Conservation (phyloP, 192 early-diverging fungal species). For the Umbelopsis sp. region DNA sequence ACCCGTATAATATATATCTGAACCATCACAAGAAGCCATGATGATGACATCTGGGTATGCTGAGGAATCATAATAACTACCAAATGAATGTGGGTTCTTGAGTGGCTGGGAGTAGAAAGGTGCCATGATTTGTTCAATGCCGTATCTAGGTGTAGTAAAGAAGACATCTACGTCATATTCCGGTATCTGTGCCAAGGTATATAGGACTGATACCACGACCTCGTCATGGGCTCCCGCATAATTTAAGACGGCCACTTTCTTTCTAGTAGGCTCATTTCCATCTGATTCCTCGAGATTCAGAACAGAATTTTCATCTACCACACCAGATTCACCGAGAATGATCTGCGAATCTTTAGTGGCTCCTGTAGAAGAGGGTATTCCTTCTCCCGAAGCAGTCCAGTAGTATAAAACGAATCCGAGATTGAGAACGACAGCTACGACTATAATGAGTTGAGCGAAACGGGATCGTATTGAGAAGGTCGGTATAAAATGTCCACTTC, state of each 20-base stretch:
- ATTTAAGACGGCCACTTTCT: conserved; percentile 3
- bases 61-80: not conserved
- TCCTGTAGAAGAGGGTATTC: no score
- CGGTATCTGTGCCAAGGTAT: not conserved
- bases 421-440: not conserved
- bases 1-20: not conserved
- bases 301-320: no score
- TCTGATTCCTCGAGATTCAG: no score
- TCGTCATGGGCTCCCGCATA: conserved; percentile 3
- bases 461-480: not conserved
- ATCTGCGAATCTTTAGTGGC: no score
- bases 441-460: not conserved
- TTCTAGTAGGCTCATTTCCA: not conserved
- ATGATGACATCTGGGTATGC: not conserved
- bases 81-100: not conserved
- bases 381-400: not conserved
- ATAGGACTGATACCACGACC: not conserved
- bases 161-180: conserved; percentile 10
- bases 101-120: conserved; percentile 5
- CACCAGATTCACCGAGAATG: no score
- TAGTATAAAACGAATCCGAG: not conserved
- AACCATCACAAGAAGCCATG: conserved; percentile 1
- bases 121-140: not conserved
- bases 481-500: not conserved
- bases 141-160: conserved; percentile 1